These are phyloP conservation scores for Collybiopsis confluens DNA, from an alignment of 768 basidiomycete genomes.

Conservation along the genomic window DNA sequence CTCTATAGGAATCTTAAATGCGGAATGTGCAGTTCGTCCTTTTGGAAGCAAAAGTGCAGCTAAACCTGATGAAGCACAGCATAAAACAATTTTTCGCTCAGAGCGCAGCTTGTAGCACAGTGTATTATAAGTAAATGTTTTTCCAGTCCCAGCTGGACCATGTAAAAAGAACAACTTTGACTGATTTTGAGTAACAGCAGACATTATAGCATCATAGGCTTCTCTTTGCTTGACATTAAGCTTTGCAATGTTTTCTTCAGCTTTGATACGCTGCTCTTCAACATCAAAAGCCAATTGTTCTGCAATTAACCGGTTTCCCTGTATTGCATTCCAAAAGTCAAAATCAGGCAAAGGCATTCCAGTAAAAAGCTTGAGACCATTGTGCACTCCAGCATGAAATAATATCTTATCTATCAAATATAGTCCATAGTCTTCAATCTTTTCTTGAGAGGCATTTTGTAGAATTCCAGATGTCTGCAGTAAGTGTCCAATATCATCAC, in stretches of 20 bases:
- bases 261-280: conserved; percentile 2
- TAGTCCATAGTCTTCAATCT: conserved; percentile 35
- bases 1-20: no score
- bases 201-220: conserved; percentile 23
- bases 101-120: conserved; percentile 23
- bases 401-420: conserved; percentile 24
- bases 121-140: conserved; percentile 39
- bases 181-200: background rate
- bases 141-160: conserved; percentile 40
- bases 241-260: background rate
- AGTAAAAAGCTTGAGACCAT: conserved; percentile 17
- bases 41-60: no score
- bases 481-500: conserved; percentile 37
- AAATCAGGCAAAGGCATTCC: conserved; percentile 26
- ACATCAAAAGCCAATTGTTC: conserved; percentile 28
- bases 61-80: no score
- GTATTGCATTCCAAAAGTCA: background rate
- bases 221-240: conserved; percentile 4
- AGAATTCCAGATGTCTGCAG: conserved; percentile 20
- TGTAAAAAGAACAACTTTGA: conserved; percentile 32
- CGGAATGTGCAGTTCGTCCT: no score
- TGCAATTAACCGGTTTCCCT: conserved; percentile 24
- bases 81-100: no score
- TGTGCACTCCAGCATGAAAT: conserved; percentile 13
- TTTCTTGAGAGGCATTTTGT: background rate